Evolutionary conservation across 1,284 basidiomycete species (phyloP), one percentile per base, ranked within the genome.

Genomic region (Boletus mariae): DNA sequence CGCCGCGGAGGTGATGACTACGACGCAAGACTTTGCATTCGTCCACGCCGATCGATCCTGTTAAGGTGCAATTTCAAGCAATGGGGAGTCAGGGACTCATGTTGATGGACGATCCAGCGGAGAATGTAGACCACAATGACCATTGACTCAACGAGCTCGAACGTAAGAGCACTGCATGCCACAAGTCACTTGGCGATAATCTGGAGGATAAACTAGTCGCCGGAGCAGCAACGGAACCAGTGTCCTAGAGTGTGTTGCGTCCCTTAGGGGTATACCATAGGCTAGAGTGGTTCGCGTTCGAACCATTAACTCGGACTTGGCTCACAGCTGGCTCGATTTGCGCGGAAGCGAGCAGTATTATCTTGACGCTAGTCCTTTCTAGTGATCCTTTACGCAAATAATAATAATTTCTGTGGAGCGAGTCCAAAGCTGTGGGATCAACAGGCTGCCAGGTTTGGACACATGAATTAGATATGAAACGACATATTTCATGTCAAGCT

Each of bases 301-400:
- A n/a, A n/a, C 15, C 26, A 29, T n/a, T 28, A 11, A 6, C n/a
- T 29, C 28, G n/a, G 2, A 82, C 85, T 71, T 90, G 89, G 66
- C 90, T 90, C 42, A 85, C 85, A 3, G 80, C 83, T 0, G 86
- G 88, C 45, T 78, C 77, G 57, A 86, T 68, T 25, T 42, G 13
- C 23, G 15, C 26, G n/a, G 29, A 31, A 45, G 28, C 41, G 25
- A 42, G 41, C 13, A 42, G 20, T 23, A 32, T 32, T 20, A 20
- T 20, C 20, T 23, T 35, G 12, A 10, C 45, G 15, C 12, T 10
- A 12, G 5, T 12, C 31, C 28, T 28, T 28, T 6, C 28, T 17
- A 17, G 17, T 17, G 17, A 17, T 2, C 29, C 29, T 3, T 31
- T 2, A 11, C 9, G 10, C 29, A 15, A 34, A 15, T 34, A 34